Conservation (phyloP, 2,329 filamentous ascomycete genomes). For the Botrytis fragariae region DNA sequence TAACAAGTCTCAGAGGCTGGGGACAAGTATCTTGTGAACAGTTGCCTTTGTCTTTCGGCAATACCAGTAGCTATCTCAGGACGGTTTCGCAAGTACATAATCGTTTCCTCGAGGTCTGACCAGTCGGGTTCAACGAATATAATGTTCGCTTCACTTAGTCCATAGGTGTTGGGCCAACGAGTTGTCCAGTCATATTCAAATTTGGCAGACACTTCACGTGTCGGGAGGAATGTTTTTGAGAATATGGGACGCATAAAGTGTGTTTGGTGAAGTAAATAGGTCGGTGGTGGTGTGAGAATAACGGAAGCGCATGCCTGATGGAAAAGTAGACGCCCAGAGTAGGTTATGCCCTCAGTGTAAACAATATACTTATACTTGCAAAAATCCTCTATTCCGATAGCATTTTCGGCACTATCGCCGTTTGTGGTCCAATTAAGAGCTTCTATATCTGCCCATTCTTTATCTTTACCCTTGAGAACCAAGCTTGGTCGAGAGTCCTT, state of each 20-base stretch:
- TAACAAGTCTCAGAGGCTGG: conserved; percentile 53
- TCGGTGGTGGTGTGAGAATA: conserved; percentile 47
- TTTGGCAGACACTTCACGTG: conserved; percentile 8
- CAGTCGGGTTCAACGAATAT: conserved; percentile 52
- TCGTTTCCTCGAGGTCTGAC: conserved; percentile 49
- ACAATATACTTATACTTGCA: conserved; percentile 52
- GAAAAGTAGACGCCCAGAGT: conserved; percentile 52
- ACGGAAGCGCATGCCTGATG: conserved; percentile 51
- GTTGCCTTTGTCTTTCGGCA: conserved; percentile 46
- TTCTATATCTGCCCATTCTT: conserved; percentile 50
- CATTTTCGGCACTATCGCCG: conserved; percentile 44
- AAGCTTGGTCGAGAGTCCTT: conserved; percentile 31
- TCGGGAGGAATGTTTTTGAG: conserved; percentile 36
- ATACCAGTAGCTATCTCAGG: conserved; percentile 47
- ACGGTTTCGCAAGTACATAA: conserved; percentile 47
- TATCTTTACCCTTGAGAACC: conserved; percentile 32
- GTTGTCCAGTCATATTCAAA: conserved; percentile 23
- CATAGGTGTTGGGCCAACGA: conserved; percentile 43
- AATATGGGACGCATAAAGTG: conserved; percentile 49
- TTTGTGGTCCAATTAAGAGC: conserved; percentile 37
- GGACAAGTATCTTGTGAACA: conserved; percentile 48
- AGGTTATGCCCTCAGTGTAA: conserved; percentile 54
- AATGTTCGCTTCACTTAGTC: conserved; percentile 44
- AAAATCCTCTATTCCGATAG: conserved; percentile 49
- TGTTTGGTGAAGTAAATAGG: conserved; percentile 50